Base-by-base conservation (phyloP, 441 rosid genomes). In the Pelargonium australe region DNA sequence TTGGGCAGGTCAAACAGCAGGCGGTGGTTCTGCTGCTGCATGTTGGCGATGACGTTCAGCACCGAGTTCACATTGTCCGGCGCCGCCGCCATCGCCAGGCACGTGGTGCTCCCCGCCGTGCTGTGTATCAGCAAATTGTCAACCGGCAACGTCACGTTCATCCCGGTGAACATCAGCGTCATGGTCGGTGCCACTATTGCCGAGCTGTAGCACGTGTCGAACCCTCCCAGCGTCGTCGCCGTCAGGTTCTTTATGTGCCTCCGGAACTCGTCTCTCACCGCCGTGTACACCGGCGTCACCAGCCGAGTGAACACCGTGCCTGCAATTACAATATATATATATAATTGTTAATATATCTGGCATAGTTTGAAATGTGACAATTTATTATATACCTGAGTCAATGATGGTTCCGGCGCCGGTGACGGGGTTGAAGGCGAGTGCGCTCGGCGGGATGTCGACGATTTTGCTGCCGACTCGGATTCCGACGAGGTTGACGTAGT, bases 21-120 rank as follows among this genome's bases (percentile, higher is more conserved):
- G 76, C 98, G 79, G 41, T 93, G 96, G 82, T 93, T 93, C 77
- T 93, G 98, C 55, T 90, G 98, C 83, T 93, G 98, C 98, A 93
- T 87, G 67, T 79, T 93, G 70, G 98, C 96, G 7, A 91, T 88
- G 63, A 93, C 97, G 68, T 89, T 93, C 25, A 93, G 84, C 61
- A 84, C 95, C 0, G 96, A 90, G 73, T 89, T 93, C 28, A 90
- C 85, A 23, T 89, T 89, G 25, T 76, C 87, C 0, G 96, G 95
- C 9, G 98, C 84, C 4, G 89, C 84, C 0, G 97, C 96, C 90
- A 93, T 87, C 12, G 98, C 98, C 61, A 93, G 71, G 72, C 98
- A 93, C 64, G 90, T 77, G 70, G 69, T 80, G 87, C 82, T 77
- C 16, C 95, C 90, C 10, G 89, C 86, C 0, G 92, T 85, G 89